Evolutionary conservation across 768 basidiomycete genomes (phyloP).

Genomic region (Kwoniella sp.): DNA sequence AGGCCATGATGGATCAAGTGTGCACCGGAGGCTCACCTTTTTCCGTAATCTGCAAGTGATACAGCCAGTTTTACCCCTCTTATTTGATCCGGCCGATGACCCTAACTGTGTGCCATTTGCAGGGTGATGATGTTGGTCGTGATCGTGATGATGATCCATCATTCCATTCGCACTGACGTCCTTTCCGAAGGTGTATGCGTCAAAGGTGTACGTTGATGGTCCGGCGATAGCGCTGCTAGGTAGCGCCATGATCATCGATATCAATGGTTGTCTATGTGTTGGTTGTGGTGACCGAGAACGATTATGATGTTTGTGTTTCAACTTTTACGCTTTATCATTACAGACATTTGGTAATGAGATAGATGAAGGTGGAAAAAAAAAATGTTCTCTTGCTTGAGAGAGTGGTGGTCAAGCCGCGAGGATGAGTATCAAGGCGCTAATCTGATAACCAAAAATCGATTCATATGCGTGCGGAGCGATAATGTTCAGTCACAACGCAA

Average conservation of each 20-base stretch:
- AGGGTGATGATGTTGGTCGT: background rate
- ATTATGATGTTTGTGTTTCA: too few species aligned
- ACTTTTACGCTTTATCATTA: too few species aligned
- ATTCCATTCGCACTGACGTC: background rate
- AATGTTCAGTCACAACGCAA: too few species aligned
- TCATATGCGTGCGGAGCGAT: too few species aligned
- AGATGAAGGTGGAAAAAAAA: background rate
- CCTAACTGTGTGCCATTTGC: background rate
- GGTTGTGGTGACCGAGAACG: too few species aligned
- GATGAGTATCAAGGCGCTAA: too few species aligned
- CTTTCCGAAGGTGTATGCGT: background rate
- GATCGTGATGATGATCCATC: too few species aligned
- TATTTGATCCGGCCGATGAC: background rate
- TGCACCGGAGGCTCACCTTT: conserved; percentile 19
- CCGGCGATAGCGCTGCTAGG: background rate
- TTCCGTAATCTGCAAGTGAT: conserved; percentile 58
- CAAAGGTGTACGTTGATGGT: conserved; percentile 1
- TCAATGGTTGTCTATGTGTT: too few species aligned
- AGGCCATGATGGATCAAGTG: background rate
- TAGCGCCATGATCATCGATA: background rate
- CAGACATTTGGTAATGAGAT: background rate
- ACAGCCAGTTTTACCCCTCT: conserved; percentile 50
- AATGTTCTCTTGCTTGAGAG: too few species aligned
- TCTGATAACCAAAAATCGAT: conserved; percentile 1
- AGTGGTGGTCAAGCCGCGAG: too few species aligned